phyloP scores from a whole-genome alignment of 2,329 filamentous ascomycete species.

The Ceratocystis variospora region DNA sequence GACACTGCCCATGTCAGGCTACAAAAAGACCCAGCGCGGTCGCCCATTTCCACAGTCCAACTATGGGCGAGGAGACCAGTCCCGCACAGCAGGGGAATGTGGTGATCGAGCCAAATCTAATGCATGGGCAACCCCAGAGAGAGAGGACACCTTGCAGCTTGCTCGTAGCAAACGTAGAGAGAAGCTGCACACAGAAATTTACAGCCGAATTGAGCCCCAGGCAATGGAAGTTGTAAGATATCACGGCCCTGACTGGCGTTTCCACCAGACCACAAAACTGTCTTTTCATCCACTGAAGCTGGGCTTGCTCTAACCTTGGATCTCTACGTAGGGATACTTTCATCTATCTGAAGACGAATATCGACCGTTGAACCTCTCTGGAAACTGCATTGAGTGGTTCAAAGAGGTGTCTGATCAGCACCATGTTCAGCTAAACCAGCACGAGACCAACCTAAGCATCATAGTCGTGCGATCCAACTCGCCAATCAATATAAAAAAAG shows the following conservation, averaged over 20 bases:
- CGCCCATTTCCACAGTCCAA: background rate
- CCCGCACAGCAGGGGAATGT: background rate
- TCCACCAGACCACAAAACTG: background rate
- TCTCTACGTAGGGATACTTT: background rate
- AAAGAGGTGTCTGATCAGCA: background rate
- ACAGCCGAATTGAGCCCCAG: background rate
- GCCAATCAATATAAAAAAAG: background rate
- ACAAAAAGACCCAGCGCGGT: background rate
- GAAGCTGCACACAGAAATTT: background rate
- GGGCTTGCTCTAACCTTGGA: background rate
- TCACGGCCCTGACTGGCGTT: background rate
- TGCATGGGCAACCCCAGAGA: background rate
- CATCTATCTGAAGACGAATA: background rate
- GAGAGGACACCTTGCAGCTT: background rate
- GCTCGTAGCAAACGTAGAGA: background rate
- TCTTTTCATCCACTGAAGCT: too few relatives aligned
- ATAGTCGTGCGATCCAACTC: background rate
- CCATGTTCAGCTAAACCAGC: background rate
- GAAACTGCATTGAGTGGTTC: background rate
- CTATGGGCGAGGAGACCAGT: background rate
- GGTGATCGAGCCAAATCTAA: background rate
- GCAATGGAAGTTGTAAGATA: constrained; percentile 4
- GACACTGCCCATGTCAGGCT: background rate
- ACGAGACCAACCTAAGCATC: background rate
- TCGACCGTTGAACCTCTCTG: background rate